Evolutionary conservation across 2,329 filamentous ascomycete genomes (phyloP), one percentile per base, ranked within the genome.

Genomic region (Chrysosporium queenslandicum): DNA sequence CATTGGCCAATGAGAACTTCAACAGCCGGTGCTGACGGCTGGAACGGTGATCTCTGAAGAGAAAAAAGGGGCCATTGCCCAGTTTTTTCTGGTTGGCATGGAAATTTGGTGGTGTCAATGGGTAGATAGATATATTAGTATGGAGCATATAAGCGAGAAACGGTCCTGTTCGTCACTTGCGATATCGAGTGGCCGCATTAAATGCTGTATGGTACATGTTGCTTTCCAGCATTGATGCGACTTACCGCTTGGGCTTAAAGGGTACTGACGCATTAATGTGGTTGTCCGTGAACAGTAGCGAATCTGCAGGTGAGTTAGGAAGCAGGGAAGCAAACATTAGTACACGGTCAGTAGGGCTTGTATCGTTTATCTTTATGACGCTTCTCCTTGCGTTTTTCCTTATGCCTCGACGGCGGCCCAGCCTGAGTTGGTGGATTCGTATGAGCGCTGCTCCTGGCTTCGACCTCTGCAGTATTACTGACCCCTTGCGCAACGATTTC

Each of bases 361-460:
- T 65, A 71, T 20, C 69, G 58, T 21, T 68, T 66, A 59, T 66
- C 67, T 20, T 59, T 58, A 32, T 66, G 64, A 12, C 42, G 41
- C 21, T 57, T 57, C 55, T 65, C 64, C 56, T 66, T 68, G 3
- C 57, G 57, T 46, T 63, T 45, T 51, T 36, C 40, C 12, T 27
- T 45, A 3, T 36, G 53, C 45, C 49, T 60, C 12, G 60, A 53
- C 6, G 58, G 48, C 56, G 63, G 66, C 25, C 57, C 56, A 11
- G 53, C 53, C 3, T 34, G 48, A n/a, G 41, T 18, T 40, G 3
- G 11, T 16, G 30, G 21, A 20, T 54, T 12, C 20, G 46, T 27
- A 4, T 42, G 42, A 2, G 34, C 12, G 8, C 41, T 49, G 18
- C 12, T 49, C 46, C 45, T 50, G 37, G 40, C 37, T 21, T 46